Percentiles rank a stretch among this genome's conserved stretches.
Evolutionary conservation across 1,139 yeast species (phyloP).

Genomic region (Scheffersomyces segobiensis): DNA sequence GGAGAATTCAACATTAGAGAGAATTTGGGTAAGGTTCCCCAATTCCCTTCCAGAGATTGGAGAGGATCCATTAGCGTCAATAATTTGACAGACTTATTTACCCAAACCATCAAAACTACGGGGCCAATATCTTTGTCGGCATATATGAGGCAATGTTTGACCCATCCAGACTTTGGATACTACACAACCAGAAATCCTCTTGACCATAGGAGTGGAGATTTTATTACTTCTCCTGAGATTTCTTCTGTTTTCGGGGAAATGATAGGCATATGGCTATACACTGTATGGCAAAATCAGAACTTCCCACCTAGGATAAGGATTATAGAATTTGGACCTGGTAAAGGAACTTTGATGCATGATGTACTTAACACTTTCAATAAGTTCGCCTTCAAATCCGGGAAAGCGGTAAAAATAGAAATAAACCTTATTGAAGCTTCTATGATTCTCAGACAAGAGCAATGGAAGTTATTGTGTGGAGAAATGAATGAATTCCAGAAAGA

Average conservation of each 20-base stretch:
- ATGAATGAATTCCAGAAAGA: constrained; percentile 17
- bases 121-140: constrained; percentile 78
- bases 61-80: constrained; percentile 17
- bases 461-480: constrained; percentile 47
- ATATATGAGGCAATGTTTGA: constrained; percentile 80
- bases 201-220: constrained; percentile 65
- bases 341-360: constrained; percentile 78
- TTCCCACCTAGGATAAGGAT: constrained; percentile 51
- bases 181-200: constrained; percentile 79
- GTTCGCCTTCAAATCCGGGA: constrained; percentile 30
- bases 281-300: constrained; percentile 61
- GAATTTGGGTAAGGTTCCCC: constrained; percentile 36
- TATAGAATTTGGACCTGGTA: constrained; percentile 90
- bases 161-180: constrained; percentile 78
- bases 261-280: constrained; percentile 72
- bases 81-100: constrained; percentile 42
- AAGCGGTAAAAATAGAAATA: constrained; percentile 37
- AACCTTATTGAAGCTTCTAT: constrained; percentile 74
- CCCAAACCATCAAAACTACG: constrained; percentile 60
- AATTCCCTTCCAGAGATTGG: constrained; percentile 29
- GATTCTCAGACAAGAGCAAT: constrained; percentile 60
- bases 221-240: constrained; percentile 84
- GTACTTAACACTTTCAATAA: constrained; percentile 49
- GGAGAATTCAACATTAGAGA: constrained; percentile 41
- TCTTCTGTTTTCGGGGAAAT: constrained; percentile 88